Conservation (phyloP, 163 green algal species). For the Scenedesmus sp. region DNA sequence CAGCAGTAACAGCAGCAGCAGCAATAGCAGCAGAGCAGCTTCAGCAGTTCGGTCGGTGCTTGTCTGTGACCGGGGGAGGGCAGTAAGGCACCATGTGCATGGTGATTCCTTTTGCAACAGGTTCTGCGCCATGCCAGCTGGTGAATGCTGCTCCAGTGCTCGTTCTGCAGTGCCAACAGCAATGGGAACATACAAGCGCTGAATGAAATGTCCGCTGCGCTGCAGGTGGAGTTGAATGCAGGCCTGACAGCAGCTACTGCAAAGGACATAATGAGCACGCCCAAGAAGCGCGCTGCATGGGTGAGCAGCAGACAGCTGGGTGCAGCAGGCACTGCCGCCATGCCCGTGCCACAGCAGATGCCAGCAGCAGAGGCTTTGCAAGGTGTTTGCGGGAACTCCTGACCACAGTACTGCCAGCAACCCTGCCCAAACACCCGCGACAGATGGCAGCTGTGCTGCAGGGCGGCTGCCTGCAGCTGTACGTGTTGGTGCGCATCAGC, state of each 20-base stretch:
- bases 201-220: background rate
- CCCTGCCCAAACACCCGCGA: no score
- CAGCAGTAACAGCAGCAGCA: background rate
- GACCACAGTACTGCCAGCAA: no score
- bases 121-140: background rate
- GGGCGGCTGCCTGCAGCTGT: background rate
- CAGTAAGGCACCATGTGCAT: background rate
- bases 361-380: background rate
- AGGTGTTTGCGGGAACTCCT: no score
- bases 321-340: background rate
- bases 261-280: slow-evolving; percentile 1
- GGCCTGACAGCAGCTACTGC: slow-evolving; percentile 24
- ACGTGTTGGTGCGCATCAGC: background rate
- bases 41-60: no score
- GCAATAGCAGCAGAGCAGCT: no score
- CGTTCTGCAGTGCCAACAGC: background rate
- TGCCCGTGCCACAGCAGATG: background rate
- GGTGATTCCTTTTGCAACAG: background rate
- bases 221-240: slow-evolving; percentile 43
- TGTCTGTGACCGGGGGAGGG: no score
- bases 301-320: background rate
- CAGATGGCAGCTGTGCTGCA: background rate
- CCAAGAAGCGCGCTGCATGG: slow-evolving; percentile 18
- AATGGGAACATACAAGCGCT: background rate
- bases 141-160: no score